Percentiles rank a stretch among this genome's conserved stretches.
phyloP scores from a whole-genome alignment of 1,284 basidiomycete genomes.

The Cutaneotrichosporon spelunceum region DNA sequence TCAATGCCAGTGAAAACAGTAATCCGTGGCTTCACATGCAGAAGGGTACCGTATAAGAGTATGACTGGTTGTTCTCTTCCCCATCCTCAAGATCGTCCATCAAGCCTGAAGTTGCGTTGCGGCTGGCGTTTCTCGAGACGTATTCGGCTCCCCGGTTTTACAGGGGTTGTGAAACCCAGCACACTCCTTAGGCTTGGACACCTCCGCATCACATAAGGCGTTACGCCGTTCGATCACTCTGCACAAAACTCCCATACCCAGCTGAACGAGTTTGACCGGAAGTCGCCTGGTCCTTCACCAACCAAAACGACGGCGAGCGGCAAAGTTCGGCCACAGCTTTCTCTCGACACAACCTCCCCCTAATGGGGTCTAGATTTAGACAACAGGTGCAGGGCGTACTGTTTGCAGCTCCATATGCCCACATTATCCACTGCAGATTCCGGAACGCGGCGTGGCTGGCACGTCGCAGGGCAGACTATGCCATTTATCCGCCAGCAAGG shows the following conservation, averaged over 20 bases:
- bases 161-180: too few species aligned
- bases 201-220: neutral
- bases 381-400: neutral
- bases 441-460: slow-evolving; percentile 3
- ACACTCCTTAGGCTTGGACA: too few species aligned
- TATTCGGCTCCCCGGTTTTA: too few species aligned
- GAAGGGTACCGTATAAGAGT: too few species aligned
- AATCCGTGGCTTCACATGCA: too few species aligned
- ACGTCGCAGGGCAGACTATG: neutral
- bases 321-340: neutral
- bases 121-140: too few species aligned
- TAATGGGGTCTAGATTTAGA: neutral
- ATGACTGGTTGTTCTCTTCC: too few species aligned
- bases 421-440: neutral
- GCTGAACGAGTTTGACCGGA: slow-evolving; percentile 8
- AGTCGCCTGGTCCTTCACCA: slow-evolving; percentile 1
- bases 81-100: too few species aligned
- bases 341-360: slow-evolving; percentile 6
- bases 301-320: slow-evolving; percentile 1
- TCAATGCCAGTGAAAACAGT: too few species aligned
- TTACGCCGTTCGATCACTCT: slow-evolving; percentile 6
- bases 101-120: too few species aligned
- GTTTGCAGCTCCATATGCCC: neutral
- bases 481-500: neutral
- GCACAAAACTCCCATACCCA: slow-evolving; percentile 5